Conservation (phyloP, 352 stramenopile genomes). For the Globisporangium nagaii region DNA sequence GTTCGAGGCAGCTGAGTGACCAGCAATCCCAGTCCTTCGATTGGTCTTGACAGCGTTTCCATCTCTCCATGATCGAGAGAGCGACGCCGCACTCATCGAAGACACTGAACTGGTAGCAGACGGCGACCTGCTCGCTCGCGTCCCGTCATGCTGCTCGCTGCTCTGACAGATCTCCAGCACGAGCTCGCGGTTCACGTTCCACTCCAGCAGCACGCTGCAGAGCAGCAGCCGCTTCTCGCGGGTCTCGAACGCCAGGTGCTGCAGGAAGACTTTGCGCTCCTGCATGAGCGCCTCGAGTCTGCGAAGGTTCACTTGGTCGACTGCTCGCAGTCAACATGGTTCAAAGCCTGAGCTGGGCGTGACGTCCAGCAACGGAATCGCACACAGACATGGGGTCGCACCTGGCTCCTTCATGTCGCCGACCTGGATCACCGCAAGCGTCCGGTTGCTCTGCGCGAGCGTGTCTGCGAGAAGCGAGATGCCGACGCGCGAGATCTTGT, state of each 20-base stretch:
- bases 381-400: neutral
- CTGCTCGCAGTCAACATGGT: neutral
- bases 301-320: conserved; percentile 10
- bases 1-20: neutral
- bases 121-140: neutral
- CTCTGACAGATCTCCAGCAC: conserved; percentile 49
- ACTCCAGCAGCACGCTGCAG: conserved; percentile 46
- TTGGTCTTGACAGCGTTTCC: neutral
- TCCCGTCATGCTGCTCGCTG: conserved; percentile 4
- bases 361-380: neutral
- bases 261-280: conserved; percentile 19
- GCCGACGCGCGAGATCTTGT: conserved; percentile 28
- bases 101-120: no score
- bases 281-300: conserved; percentile 19
- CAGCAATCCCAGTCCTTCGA: neutral
- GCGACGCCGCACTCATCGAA: neutral
- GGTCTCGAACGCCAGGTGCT: conserved; percentile 31
- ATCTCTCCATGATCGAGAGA: neutral
- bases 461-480: conserved; percentile 26
- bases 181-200: conserved; percentile 37
- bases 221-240: conserved; percentile 37
- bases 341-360: neutral
- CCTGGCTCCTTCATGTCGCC: conserved; percentile 24
- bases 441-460: conserved; percentile 36
- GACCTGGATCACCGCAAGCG: conserved; percentile 36